Evolutionary conservation across 768 basidiomycete species (phyloP).

Genomic region (Trametes sanguinea): DNA sequence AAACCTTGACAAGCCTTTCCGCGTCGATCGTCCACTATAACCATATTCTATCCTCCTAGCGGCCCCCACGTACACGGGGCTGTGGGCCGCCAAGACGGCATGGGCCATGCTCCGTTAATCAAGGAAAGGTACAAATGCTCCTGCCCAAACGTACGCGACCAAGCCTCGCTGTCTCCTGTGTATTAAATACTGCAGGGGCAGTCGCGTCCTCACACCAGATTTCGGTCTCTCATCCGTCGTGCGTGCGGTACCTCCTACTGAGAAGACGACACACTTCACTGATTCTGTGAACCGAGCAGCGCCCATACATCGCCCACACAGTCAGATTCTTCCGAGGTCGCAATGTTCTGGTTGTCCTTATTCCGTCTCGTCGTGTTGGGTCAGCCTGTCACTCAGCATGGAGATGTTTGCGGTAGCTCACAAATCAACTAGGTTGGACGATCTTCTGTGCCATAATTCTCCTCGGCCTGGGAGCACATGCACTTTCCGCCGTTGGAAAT

Average conservation of each 20-base stretch:
- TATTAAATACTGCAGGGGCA: not conserved
- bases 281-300: too few relatives aligned
- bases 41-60: slow-evolving; percentile 4
- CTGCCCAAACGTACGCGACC: not conserved
- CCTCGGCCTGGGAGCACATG: slow-evolving; percentile 19
- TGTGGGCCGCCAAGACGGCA: slow-evolving; percentile 5
- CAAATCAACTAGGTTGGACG: not conserved
- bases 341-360: slow-evolving; percentile 12
- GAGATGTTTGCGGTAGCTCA: not conserved
- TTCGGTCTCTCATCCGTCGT: too few relatives aligned
- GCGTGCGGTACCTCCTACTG: too few relatives aligned
- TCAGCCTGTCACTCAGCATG: not conserved
- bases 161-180: not conserved
- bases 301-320: too few relatives aligned
- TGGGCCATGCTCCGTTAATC: not conserved
- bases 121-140: slow-evolving; percentile 8
- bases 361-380: slow-evolving; percentile 18
- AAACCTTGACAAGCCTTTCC: not conserved
- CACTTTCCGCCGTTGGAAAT: slow-evolving; percentile 3
- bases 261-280: too few relatives aligned
- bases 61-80: not conserved
- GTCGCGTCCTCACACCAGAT: too few relatives aligned
- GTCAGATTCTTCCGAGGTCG: not conserved
- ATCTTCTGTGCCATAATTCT: slow-evolving; percentile 19
- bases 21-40: slow-evolving; percentile 14